These are phyloP conservation scores for Paradendryphiella salina DNA, from an alignment of 2,329 filamentous ascomycete genomes.

Conservation along the genomic window DNA sequence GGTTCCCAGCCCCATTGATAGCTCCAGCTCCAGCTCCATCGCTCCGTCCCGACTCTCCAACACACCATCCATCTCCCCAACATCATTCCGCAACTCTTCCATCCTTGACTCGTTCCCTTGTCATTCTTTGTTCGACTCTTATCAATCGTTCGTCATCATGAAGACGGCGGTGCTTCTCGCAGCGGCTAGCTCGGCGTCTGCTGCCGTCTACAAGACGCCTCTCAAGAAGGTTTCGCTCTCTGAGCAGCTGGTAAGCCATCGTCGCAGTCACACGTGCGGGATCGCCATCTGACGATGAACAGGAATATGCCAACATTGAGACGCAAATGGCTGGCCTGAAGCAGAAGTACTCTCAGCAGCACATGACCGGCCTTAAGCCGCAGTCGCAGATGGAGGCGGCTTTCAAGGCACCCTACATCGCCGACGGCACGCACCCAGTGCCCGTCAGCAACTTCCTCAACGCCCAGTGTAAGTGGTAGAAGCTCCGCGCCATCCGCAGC, in stretches of 20 bases:
- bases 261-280: slow-evolving; percentile 11
- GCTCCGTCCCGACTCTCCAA: not conserved
- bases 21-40: slow-evolving; percentile 18
- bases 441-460: slow-evolving; percentile 98
- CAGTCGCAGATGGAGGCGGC: slow-evolving; percentile 70
- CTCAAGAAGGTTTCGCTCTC: slow-evolving; percentile 93
- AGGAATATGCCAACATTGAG: slow-evolving; percentile 79
- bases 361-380: slow-evolving; percentile 78
- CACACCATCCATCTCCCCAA: slow-evolving; percentile 12
- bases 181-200: slow-evolving; percentile 77
- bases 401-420: slow-evolving; percentile 73
- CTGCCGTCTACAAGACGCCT: slow-evolving; percentile 93
- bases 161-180: slow-evolving; percentile 81
- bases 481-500: not conserved
- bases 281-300: slow-evolving; percentile 10
- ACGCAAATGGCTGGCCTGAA: slow-evolving; percentile 79
- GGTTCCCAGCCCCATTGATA: slow-evolving; percentile 15
- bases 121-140: slow-evolving; percentile 1
- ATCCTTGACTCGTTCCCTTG: slow-evolving; percentile 12
- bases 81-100: slow-evolving; percentile 10
- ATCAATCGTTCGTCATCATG: slow-evolving; percentile 59
- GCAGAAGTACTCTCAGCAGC: slow-evolving; percentile 72
- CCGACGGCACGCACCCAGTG: slow-evolving; percentile 73
- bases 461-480: slow-evolving; percentile 80
- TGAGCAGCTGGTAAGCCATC: slow-evolving; percentile 79